Evolutionary conservation across 176 grass and related monocot genomes (phyloP), one percentile per base, ranked within the genome.

Genomic region (Poa pratensis): DNA sequence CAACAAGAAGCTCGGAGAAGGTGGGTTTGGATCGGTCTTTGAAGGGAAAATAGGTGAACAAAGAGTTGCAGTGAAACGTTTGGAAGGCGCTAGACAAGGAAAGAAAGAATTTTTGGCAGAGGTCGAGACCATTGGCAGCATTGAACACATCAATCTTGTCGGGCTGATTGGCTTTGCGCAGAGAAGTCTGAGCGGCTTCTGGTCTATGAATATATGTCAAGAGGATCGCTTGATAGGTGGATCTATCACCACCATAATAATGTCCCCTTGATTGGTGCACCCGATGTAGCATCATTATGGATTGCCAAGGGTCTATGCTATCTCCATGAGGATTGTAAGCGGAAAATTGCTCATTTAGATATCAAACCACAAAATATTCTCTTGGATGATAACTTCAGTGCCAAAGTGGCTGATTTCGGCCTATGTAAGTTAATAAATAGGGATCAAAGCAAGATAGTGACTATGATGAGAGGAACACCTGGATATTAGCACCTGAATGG

Each of bases 111-210:
- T 69, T 5, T 39, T 40, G 17, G 65, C 34, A 39, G 65, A 69
- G 3, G 4, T 69, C 1, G 65, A 69, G 34, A 69, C 65, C 9
- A 69, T 69, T 5, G 65, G 65, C 1, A 69, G 65, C 30, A 69
- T 69, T 69, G 65, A 69, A 69, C 65, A 69, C 65, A 69, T 69
- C 65, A 69, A 39, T 69, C 65, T 69, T 20, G 34, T 69, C 1
- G 17, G 18, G 8, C 9, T 69, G 34, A 40, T 40, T 39, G 34
- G 32, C 0, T 69, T n/a, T 69, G 34, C 39, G 34, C 9, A 69
- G 18, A 69, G 3, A 20, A 69, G 18, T 11, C 34, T 5, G 34
- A 40, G 65, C 39, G 17, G 0, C 65, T 69, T 39, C 34, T 39
- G 4, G 65, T 40, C 2, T 40, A 69, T 69, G 65, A 69, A n/a